Evolutionary conservation across 768 basidiomycete species (phyloP), one percentile per base, ranked within the genome.

Genomic region (Crucibulum laeve): DNA sequence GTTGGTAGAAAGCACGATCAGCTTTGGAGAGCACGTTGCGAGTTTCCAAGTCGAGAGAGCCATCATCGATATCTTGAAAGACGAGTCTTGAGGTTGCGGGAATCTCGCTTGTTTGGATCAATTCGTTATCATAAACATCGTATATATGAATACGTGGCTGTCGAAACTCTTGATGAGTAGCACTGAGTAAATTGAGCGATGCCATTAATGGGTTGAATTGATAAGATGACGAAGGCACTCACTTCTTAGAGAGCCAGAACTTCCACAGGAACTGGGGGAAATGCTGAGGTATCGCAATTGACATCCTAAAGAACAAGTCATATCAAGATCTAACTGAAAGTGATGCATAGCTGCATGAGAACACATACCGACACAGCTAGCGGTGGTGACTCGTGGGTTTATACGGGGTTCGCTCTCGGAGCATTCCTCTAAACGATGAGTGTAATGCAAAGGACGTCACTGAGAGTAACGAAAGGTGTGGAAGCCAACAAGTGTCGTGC

Each of bases 51-150:
- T 69, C 66, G 24, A 68, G 55, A 18, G 49, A 43, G 2, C 60
- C 59, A 11, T 59, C 55, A 44, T 59, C 45, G 38, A 77, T 60
- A 43, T 79, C 70, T 13, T 68, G 59, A 44, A 80, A 76, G 25
- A 79, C 49, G n/a, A 67, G 56, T 4, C 56, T 48, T 0, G 47
- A 44, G 22, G 58, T 58, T 7, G 48, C 24, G 5, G 67, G 71
- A 15, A 60, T 55, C 24, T 69, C 57, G 24, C 70, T 58, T 19
- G 65, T 69, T 55, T 80, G 76, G 18, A 62, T 60, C 19, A 82
- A 63, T 8, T 65, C 60, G 50, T 79, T 77, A 23, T 75, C 61
- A 48, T 75, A 77, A 5, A 76, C 66, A 47, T 80, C 69, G 48
- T 79, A 80, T 2, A 70, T 53, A 50, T 80, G 78, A 24, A 81